Evolutionary conservation across 1,284 basidiomycete genomes (phyloP), one percentile per base, ranked within the genome.

Genomic region (Sporisorium graminicola): DNA sequence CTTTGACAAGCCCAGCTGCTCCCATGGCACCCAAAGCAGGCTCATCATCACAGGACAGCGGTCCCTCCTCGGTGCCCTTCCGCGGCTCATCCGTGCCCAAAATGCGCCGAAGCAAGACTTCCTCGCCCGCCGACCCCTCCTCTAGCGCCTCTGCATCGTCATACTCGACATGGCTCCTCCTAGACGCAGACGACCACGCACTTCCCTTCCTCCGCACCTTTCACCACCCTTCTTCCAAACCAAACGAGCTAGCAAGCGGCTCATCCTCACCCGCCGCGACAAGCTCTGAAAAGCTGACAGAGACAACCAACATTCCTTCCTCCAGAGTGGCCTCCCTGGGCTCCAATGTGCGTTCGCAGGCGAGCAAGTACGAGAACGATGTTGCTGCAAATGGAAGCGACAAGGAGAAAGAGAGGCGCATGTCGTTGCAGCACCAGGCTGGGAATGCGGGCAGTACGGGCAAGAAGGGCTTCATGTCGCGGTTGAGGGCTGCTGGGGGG

Each of bases 381-480:
- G 24, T 60, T 2, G 40, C 55, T n/a, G 37, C 47, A 1, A 47
- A 55, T n/a, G 64, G 29, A 3, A 26, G 3, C 46, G 44, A 47
- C n/a, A 49, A 24, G 8, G 65, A 66, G 5, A 68, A 61, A 33
- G 68, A 71, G 14, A 42, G 59, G n/a, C 49, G 72, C 7, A 66
- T 66, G 72, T 65, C 64, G 22, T 40, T 67, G 24, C 68, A 27
- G 24, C 58, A 71, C 2, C 33, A 56, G 31, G 49, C 35, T 8
- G 64, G 57, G 5, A 65, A 26, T 31, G 40, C 42, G 14, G 63
- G 42, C 9, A 65, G 49, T 27, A 47, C 35, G 13, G 68, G 61
- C 20, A 56, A 53, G 27, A 58, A 54, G 22, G 64, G 74, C 6
- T 72, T 76, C 58, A 71, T 76, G 61, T 76, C 74, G 3, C 44